Percentiles rank a stretch among this genome's conserved stretches.
These are phyloP conservation scores for Madurella mycetomatis DNA, from an alignment of 2,329 filamentous ascomycete genomes.

Conservation along the genomic window DNA sequence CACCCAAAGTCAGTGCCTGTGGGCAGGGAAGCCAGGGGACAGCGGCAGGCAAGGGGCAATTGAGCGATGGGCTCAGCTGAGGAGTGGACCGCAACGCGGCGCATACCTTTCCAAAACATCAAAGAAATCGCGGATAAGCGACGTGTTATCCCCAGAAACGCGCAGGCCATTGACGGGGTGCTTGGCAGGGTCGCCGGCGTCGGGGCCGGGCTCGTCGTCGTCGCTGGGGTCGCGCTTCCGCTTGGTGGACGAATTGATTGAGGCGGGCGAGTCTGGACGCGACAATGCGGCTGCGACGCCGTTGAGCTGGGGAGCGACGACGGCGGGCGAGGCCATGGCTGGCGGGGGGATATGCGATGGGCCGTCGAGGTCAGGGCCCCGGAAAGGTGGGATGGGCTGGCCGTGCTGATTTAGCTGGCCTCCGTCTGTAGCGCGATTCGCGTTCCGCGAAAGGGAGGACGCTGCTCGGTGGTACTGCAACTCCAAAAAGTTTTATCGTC, in stretches of 20 bases:
- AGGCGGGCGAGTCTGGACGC: constrained; percentile 28
- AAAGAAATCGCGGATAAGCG: constrained; percentile 40
- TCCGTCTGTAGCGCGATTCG: constrained; percentile 28
- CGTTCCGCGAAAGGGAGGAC: constrained; percentile 25
- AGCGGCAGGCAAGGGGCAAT: constrained; percentile 3
- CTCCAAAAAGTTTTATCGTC: constrained; percentile 24
- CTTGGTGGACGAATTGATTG: constrained; percentile 39
- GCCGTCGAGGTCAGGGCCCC: constrained; percentile 11
- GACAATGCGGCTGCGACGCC: constrained; percentile 28
- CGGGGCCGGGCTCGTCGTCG: constrained; percentile 29
- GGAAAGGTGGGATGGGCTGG: constrained; percentile 16
- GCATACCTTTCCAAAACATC: constrained; percentile 41
- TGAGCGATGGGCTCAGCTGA: background rate
- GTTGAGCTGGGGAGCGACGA: constrained; percentile 30
- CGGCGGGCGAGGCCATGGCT: constrained; percentile 32
- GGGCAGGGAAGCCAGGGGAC: background rate
- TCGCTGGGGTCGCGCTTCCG: constrained; percentile 54
- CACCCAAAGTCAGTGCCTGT: constrained; percentile 28
- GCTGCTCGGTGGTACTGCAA: constrained; percentile 18
- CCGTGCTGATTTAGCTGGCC: constrained; percentile 13
- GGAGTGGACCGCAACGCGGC: background rate
- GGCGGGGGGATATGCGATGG: constrained; percentile 14
- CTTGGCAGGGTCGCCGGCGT: constrained; percentile 28
- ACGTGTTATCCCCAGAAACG: constrained; percentile 30
- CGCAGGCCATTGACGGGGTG: constrained; percentile 25